Evolutionary conservation across 202 grass and related monocot species (phyloP).

Genomic region (Hordeum pubiflorum): DNA sequence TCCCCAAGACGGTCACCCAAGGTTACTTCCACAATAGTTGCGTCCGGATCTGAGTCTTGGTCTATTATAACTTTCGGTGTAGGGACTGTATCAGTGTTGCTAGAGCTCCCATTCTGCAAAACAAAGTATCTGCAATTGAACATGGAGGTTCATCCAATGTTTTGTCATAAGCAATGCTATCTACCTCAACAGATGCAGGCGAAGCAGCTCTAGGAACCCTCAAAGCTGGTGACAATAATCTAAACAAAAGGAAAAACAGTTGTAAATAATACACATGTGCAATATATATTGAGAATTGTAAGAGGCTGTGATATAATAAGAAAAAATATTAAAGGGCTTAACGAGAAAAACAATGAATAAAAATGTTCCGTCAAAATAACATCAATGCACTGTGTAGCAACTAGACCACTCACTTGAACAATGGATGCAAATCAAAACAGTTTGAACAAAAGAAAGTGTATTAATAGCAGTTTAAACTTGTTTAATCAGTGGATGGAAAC

Average conservation of each 20-base stretch:
- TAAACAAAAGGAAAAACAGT: constrained; percentile 30
- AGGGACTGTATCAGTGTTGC: constrained; percentile 66
- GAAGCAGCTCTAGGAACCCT: constrained; percentile 65
- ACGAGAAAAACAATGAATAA: not conserved
- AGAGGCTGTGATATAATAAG: not conserved
- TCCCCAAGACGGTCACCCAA: constrained; percentile 94
- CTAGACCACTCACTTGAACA: not conserved
- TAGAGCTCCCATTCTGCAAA: constrained; percentile 64
- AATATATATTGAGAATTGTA: constrained; percentile 6
- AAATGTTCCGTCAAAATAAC: not conserved
- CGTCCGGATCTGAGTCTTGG: constrained; percentile 90
- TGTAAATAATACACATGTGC: constrained; percentile 29
- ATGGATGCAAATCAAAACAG: not conserved
- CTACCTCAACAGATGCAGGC: constrained; percentile 78
- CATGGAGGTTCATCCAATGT: constrained; percentile 34
- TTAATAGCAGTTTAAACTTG: no score
- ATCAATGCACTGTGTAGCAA: not conserved
- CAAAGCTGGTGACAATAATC: constrained; percentile 48
- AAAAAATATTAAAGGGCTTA: not conserved
- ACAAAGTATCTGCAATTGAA: constrained; percentile 41
- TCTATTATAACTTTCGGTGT: constrained; percentile 98
- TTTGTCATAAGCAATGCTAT: constrained; percentile 45
- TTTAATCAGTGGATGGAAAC: not conserved
- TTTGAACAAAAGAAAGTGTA: not conserved
- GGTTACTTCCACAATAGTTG: constrained; percentile 89